phyloP scores from a whole-genome alignment of 345 rosid genomes.

The Citrus sp. region DNA sequence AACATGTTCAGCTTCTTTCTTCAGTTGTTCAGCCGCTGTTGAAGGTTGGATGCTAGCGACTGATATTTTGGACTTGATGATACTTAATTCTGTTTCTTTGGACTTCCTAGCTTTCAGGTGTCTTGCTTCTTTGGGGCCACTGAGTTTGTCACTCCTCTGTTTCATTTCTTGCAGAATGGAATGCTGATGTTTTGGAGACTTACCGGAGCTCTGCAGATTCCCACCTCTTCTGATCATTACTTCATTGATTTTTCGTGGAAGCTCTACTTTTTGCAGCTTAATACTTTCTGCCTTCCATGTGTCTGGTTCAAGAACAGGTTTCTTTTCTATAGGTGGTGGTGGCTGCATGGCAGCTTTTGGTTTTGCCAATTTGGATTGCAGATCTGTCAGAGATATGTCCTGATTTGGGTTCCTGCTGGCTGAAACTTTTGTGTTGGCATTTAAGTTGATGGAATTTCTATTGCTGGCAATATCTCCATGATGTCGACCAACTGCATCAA shows the following conservation, averaged over 20 bases:
- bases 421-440: constrained; percentile 19
- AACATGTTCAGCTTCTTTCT: constrained; percentile 32
- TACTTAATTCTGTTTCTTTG: constrained; percentile 30
- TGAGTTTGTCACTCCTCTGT: constrained; percentile 28
- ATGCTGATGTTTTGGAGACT: constrained; percentile 30
- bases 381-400: constrained; percentile 16
- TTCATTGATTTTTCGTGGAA: constrained; percentile 38
- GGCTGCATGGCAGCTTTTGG: constrained; percentile 5
- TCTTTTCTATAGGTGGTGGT: constrained; percentile 22
- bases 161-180: constrained; percentile 33
- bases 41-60: constrained; percentile 24
- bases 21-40: constrained; percentile 18
- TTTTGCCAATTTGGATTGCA: constrained; percentile 21
- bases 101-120: constrained; percentile 21
- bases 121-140: constrained; percentile 25
- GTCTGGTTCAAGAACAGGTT: constrained; percentile 21
- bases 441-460: constrained; percentile 13
- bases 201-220: constrained; percentile 24
- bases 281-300: constrained; percentile 24
- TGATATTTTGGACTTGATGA: constrained; percentile 21
- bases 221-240: constrained; percentile 30
- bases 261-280: constrained; percentile 26
- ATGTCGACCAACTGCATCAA: constrained; percentile 14
- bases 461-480: constrained; percentile 16
- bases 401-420: constrained; percentile 14